Base-by-base conservation (phyloP, 805 yeast genomes). In the Jamesozyma rosinii region DNA sequence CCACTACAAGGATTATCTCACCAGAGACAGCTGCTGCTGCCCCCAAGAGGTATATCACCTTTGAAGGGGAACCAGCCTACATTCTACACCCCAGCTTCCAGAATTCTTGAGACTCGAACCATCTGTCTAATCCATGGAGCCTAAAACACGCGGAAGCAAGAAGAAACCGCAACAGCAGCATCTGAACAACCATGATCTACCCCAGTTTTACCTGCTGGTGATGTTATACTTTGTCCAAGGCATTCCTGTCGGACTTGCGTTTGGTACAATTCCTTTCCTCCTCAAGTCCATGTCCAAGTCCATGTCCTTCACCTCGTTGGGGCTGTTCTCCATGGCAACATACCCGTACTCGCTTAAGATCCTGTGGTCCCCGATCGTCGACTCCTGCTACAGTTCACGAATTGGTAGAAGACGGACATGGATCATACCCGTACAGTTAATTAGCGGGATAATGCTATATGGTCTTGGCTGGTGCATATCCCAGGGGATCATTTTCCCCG, bases 351-450 rank as follows among this genome's bases (percentile, higher is more conserved):
- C 95, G 8, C 67, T 92, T 50, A 92, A 92, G 62, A 72, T 92
- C 44, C 64, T 90, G 37, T 92, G 98, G 97, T 84, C 95, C 13
- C 98, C 98, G 0, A 74, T 92, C 15, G 97, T 92, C 9, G 98
- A 92, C 60, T 89, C 97, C 1, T 60, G 86, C 17, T 92, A 81
- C 58, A 72, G 71, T 46, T 69, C 69, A 21, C 68, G 63, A 37
- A 52, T 84, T 29, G 98, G 98, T 3, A 75, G 97, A 43, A 70
- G 98, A 53, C 74, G 87, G 55, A 77, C 90, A 10, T 92, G 98
- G 98, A 89, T 92, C 54, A 76, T 92, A 11, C 98, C 98, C 0
- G 80, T 90, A 36, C 98, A 92, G 63, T 63, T 79, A 3, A 66
- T 87, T n/a, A 81, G 89, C 14, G 88, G 95, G 0, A 20, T 78